Base-by-base conservation (phyloP, 805 yeast genomes). In the Blastobotrys robertii region DNA sequence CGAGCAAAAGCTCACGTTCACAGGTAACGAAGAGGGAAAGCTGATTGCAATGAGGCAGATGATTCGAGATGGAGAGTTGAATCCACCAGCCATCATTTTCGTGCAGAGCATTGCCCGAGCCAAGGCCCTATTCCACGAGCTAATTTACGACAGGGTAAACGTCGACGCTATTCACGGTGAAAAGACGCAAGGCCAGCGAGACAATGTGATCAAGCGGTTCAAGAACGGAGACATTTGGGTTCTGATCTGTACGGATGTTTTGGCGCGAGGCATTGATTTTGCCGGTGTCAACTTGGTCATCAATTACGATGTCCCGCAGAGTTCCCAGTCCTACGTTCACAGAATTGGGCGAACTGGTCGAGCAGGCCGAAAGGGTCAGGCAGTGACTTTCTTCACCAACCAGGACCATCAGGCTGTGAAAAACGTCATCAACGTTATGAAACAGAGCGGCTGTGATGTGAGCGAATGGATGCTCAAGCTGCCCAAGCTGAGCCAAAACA, bases 301-400 rank as follows among this genome's bases (percentile, higher is more conserved):
- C 51, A 92, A 92, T 64, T 92, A 92, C 62, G 99, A 92, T 64
- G 95, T 92, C 9, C 99, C 99, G 12, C 84, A 79, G 54, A 76
- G 82, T 36, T 86, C 97, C 1, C 97, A 90, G 62, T 81, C 95
- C 0, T 92, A 92, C 60, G 96, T 92, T 37, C 99, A 92, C 63
- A 77, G 99, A 66, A 85, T 92, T 55, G 99, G 99, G 63, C 82
- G 99, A 71, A 90, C 98, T 2, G 99, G 98, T 52, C 81, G 99
- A 72, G 95, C 86, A 42, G 95, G 95, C 1, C 77, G 82, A 47
- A 56, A 65, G 7, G 98, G 99, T 44, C 73, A 73, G 53, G 97
- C 97, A 0, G 76, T 92, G 13, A 92, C 98, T 0, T 80, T 88
- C 51, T 92, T 84, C 67, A 90, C 98, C 19, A 88, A 87, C 58